These are phyloP conservation scores for Glutinoglossum americanum DNA, from an alignment of 495 filamentous ascomycete genomes.

Conservation along the genomic window DNA sequence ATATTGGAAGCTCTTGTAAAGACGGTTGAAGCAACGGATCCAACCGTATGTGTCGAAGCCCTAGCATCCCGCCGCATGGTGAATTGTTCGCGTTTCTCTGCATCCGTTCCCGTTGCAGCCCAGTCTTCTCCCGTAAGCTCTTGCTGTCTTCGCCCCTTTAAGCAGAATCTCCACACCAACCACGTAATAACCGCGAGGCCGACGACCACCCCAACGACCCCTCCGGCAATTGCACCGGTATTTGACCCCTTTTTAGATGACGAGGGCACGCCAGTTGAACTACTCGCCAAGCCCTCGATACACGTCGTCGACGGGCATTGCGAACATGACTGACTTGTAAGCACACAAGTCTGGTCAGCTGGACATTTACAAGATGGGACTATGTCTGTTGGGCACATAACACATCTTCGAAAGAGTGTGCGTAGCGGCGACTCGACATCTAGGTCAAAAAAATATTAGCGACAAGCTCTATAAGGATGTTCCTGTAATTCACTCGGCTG, in stretches of 20 bases:
- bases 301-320: conserved; percentile 39
- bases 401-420: conserved; percentile 27
- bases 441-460: neutral
- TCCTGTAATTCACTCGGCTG: neutral
- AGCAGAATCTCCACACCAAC: conserved; percentile 67
- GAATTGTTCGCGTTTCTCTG: conserved; percentile 28
- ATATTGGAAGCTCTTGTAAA: conserved; percentile 93
- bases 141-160: conserved; percentile 54
- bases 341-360: conserved; percentile 29
- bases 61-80: conserved; percentile 39
- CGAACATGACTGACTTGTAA: conserved; percentile 31
- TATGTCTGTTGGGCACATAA: conserved; percentile 18
- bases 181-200: conserved; percentile 49
- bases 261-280: conserved; percentile 10
- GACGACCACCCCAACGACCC: conserved; percentile 57
- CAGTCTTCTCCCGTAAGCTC: conserved; percentile 23
- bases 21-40: conserved; percentile 85
- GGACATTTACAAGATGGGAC: conserved; percentile 28
- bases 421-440: neutral
- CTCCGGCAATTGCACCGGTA: conserved; percentile 63
- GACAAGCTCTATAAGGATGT: neutral
- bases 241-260: conserved; percentile 28
- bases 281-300: conserved; percentile 18
- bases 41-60: conserved; percentile 66
- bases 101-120: neutral